These are phyloP conservation scores for Bretschneidera sinensis DNA, from an alignment of 345 rosid genomes.

Conservation along the genomic window DNA sequence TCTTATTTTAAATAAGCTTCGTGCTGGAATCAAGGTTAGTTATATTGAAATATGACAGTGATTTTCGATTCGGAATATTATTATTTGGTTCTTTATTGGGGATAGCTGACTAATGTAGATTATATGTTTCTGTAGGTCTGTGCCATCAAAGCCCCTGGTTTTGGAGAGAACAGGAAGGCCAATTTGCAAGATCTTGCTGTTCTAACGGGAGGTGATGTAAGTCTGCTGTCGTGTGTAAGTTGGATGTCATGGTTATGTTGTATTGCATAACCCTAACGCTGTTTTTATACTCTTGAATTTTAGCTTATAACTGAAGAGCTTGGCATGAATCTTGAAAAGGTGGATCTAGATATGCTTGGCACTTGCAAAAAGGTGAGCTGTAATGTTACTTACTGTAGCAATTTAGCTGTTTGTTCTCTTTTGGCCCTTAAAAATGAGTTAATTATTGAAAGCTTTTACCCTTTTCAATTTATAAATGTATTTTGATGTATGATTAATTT, in stretches of 20 bases:
- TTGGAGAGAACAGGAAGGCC: conserved; percentile 94
- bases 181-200: conserved; percentile 78
- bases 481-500: conserved; percentile 12
- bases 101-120: conserved; percentile 5
- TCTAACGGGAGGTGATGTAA: conserved; percentile 88
- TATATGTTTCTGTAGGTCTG: conserved; percentile 49
- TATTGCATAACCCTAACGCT: conserved; percentile 5
- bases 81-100: not conserved
- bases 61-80: not conserved
- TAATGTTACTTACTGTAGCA: not conserved
- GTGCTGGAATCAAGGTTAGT: conserved; percentile 92
- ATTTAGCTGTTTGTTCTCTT: too few species aligned
- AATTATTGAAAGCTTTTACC: not conserved
- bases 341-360: conserved; percentile 79
- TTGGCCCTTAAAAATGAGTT: not conserved
- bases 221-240: conserved; percentile 12
- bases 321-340: conserved; percentile 91
- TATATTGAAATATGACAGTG: not conserved
- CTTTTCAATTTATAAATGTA: not conserved
- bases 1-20: conserved; percentile 85
- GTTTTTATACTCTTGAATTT: conserved; percentile 4
- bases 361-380: conserved; percentile 77
- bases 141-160: conserved; percentile 96
- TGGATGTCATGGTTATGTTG: not conserved
- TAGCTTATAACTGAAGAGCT: conserved; percentile 92